Percentiles rank a stretch among this genome's conserved stretches.
These are phyloP conservation scores for Populus tomentosa DNA, from an alignment of 441 rosid genomes.

Conservation along the genomic window DNA sequence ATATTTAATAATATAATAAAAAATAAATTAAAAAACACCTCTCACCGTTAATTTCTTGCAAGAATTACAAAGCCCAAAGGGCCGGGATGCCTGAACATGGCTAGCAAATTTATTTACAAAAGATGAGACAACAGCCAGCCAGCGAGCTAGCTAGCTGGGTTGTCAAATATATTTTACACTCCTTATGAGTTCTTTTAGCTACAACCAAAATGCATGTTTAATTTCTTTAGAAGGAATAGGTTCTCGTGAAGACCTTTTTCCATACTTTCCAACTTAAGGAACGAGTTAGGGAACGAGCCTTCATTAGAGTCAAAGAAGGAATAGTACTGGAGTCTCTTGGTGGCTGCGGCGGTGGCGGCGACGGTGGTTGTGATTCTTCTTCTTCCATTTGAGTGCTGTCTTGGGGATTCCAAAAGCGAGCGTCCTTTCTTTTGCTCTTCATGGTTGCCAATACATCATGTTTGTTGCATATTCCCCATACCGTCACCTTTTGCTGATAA, in stretches of 20 bases:
- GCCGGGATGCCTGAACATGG: not conserved
- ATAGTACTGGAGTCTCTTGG: constrained; percentile 10
- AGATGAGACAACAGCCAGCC: no score
- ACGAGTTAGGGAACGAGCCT: constrained; percentile 51
- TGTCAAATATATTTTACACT: not conserved
- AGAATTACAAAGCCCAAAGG: not conserved
- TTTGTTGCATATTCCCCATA: constrained; percentile 91
- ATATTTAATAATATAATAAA: no score
- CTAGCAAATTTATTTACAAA: not conserved
- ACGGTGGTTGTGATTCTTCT: constrained; percentile 4
- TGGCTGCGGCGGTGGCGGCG: constrained; percentile 1
- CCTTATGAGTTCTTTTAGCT: not conserved
- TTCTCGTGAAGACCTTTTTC: constrained; percentile 57
- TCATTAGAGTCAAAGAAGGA: constrained; percentile 34
- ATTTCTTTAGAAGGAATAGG: constrained; percentile 43
- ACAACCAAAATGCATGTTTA: not conserved
- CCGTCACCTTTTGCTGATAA: constrained; percentile 68
- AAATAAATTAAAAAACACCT: no score
- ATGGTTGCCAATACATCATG: constrained; percentile 50
- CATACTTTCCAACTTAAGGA: constrained; percentile 59
- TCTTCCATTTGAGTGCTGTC: constrained; percentile 21
- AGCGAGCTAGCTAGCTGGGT: not conserved
- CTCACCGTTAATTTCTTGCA: not conserved
- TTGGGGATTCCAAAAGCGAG: constrained; percentile 66
- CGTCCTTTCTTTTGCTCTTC: constrained; percentile 65